Base-by-base conservation (phyloP, 2,329 filamentous ascomycete genomes). In the Calonectria ilicicola region DNA sequence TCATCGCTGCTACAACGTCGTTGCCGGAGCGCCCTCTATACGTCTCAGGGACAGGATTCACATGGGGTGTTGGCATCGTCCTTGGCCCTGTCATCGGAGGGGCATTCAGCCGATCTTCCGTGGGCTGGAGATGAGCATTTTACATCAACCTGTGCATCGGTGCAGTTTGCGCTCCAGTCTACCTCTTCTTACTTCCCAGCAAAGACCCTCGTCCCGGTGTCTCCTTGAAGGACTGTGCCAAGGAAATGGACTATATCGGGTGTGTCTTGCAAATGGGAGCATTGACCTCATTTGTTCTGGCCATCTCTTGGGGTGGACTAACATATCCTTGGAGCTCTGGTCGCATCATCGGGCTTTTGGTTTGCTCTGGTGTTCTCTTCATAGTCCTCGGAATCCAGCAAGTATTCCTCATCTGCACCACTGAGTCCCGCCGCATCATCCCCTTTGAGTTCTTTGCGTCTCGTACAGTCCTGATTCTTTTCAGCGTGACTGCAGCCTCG, bases 111-210 rank as follows among this genome's bases (percentile, higher is more conserved):
- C 27, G 62, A 38, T 47, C 49, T 17, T 42, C 29, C 1, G 47
- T 35, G 9, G 47, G 47, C 4, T 47, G 65, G 73, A 32, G 87
- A 42, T 87, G 83, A 83, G 67, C 49, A 32, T 53, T 53, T 17
- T 35, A 79, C 14, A 88, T 91, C 80, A 91, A 91, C 72, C 81
- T 90, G 1, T 42, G 60, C 23, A 32, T 64, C 26, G 53, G 32
- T 17, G n/a, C 53, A 10, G 19, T 26, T 5, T 60, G 53, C n/a
- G 21, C 53, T 10, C 32, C 53, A 3, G 21, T 60, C 32, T 60
- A 40, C 21, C 2, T 60, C 32, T 26, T 40, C 21, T 27, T 60
- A 17, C 53, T 60, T 7, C 53, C 53, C 15, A 40, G 21, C n/a
- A 40, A 60, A 40, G n/a, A 60, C 7, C 32, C 32, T 26, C 32